Evolutionary conservation across 192 early-diverging fungal species (phyloP).

Genomic region (Chytriomyces sp.): DNA sequence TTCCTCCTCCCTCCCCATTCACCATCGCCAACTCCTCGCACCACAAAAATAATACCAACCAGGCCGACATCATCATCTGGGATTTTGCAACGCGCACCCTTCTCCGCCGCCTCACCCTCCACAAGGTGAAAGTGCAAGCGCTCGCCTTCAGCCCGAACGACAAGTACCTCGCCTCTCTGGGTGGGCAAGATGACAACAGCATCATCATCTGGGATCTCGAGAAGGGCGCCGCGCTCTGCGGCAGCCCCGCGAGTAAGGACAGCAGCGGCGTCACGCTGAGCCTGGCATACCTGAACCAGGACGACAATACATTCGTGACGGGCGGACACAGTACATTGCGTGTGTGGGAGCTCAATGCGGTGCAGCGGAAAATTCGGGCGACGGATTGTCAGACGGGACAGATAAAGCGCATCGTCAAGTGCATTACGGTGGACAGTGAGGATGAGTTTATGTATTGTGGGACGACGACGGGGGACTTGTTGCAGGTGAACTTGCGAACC

Average conservation of each 20-base stretch:
- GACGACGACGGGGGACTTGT: conserved; percentile 60
- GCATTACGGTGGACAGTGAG: conserved; percentile 48
- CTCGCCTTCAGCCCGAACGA: conserved; percentile 57
- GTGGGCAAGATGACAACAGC: conserved; percentile 60
- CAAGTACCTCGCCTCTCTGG: conserved; percentile 56
- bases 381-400: conserved; percentile 58
- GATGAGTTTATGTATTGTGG: conserved; percentile 68
- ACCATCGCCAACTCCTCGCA: too few species aligned
- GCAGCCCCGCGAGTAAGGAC: conserved; percentile 56
- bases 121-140: conserved; percentile 64
- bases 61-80: conserved; percentile 68
- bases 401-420: conserved; percentile 63
- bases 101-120: conserved; percentile 47
- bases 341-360: conserved; percentile 59
- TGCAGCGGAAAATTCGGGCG: conserved; percentile 50
- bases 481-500: conserved; percentile 50
- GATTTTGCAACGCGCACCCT: conserved; percentile 51
- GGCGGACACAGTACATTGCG: conserved; percentile 55
- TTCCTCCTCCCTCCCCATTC: neutral
- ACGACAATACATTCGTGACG: conserved; percentile 56
- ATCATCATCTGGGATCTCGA: conserved; percentile 60
- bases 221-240: conserved; percentile 56
- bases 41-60: neutral
- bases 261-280: conserved; percentile 49
- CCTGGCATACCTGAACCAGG: conserved; percentile 53